Base-by-base conservation (phyloP, 225 moss, liverwort and hornwort species). In the Sphagnum tenellum region DNA sequence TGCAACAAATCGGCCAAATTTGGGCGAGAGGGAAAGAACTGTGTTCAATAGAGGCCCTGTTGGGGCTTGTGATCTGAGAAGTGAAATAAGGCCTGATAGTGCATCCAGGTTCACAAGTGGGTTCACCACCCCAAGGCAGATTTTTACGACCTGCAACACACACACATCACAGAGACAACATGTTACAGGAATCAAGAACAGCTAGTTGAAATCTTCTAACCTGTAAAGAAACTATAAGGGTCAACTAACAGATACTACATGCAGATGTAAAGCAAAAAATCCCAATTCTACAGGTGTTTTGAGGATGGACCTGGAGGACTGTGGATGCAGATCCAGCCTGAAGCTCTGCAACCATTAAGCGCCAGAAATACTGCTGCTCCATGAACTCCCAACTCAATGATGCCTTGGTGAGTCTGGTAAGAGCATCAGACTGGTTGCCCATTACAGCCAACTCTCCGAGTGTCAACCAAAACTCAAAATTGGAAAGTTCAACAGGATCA, bases 311-410 rank as follows among this genome's bases (percentile, higher is more conserved):
- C 81, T 78, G 84, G 4, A 81, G 73, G 7, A 67, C 71, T 49
- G 67, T 58, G 45, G 69, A 50, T 7, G 87, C 71, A 66, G 83
- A 74, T 13, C 82, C 72, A 68, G 80, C 76, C 49, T 89, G 90
- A 61, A 81, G 67, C 79, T 98, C 98, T 7, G 93, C 93, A 47
- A 82, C 81, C 77, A 98, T 67, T 9, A 98, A 61, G 55, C 90
- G 87, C 98, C 98, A 98, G 60, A 93, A 93, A 59, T 79, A 85
- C 47, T 98, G 98, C 74, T 98, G 98, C 70, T 90, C 98, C n/a
- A 89, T 74, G 49, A 87, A 93, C 63, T 90, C 98, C 98, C 98
- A 98, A 64, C 70, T 78, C 47, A 93, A 69, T 5, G 90, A 84
- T 44, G 79, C 76, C 75, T 81, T 88, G 48, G 89, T 78, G 12